These are phyloP conservation scores for Saccharata proteae DNA, from an alignment of 2,329 filamentous ascomycete genomes.

Conservation along the genomic window DNA sequence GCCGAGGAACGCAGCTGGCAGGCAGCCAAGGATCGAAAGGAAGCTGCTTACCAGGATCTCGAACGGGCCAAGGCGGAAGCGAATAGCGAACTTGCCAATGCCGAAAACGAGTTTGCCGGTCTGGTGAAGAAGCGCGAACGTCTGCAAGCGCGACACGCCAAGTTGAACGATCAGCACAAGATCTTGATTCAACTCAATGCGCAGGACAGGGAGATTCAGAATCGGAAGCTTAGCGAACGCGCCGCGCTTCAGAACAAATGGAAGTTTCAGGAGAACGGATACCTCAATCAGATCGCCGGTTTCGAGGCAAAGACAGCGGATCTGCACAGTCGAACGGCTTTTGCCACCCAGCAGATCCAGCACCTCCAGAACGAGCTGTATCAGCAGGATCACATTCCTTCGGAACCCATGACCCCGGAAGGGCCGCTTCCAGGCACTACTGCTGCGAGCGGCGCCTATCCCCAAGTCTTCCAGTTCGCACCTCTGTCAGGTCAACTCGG, in stretches of 20 bases:
- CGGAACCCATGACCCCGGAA: conserved; percentile 45
- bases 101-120: conserved; percentile 52
- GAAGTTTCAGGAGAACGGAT: conserved; percentile 23
- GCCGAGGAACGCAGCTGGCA: conserved; percentile 46
- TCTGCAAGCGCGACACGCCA: conserved; percentile 56
- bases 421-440: conserved; percentile 43
- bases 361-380: conserved; percentile 29
- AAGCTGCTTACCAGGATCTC: conserved; percentile 41
- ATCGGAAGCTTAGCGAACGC: conserved; percentile 28
- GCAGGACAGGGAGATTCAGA: conserved; percentile 52
- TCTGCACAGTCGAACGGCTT: conserved; percentile 23
- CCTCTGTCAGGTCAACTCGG: conserved; percentile 16
- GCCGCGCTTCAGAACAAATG: conserved; percentile 24
- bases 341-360: conserved; percentile 23
- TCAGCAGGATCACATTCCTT: conserved; percentile 23
- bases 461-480: conserved; percentile 25
- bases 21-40: conserved; percentile 39
- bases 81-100: conserved; percentile 49
- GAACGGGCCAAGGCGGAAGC: conserved; percentile 50
- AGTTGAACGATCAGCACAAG: conserved; percentile 60
- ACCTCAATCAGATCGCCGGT: conserved; percentile 25
- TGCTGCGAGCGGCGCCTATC: conserved; percentile 15
- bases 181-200: conserved; percentile 58
- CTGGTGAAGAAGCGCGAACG: conserved; percentile 60
- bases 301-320: conserved; percentile 27